These are phyloP conservation scores for Umbellularia californica DNA, from an alignment of 164 flowering plant species.

Conservation along the genomic window DNA sequence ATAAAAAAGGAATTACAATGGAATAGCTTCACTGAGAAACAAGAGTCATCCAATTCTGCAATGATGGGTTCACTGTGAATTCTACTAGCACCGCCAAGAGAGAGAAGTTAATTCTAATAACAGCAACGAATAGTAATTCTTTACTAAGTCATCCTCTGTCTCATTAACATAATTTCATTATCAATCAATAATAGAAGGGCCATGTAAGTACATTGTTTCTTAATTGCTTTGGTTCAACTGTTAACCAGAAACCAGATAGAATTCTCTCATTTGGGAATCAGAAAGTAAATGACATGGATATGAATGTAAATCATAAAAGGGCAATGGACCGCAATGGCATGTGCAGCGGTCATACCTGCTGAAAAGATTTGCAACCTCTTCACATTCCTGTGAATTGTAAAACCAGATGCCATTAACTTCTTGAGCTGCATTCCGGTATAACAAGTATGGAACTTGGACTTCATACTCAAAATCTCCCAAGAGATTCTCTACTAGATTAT, in stretches of 20 bases:
- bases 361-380: constrained; percentile 82
- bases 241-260: not conserved
- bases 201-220: too few species aligned
- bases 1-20: too few species aligned
- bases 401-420: constrained; percentile 98
- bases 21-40: too few species aligned
- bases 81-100: too few species aligned
- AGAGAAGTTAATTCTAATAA: too few species aligned
- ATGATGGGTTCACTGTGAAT: too few species aligned
- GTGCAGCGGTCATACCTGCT: constrained; percentile 41
- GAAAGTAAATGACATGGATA: not conserved
- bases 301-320: not conserved
- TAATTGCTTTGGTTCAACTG: too few species aligned
- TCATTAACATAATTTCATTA: too few species aligned
- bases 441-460: constrained; percentile 72
- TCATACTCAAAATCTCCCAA: constrained; percentile 92
- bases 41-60: too few species aligned
- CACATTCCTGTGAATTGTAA: constrained; percentile 83
- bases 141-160: too few species aligned
- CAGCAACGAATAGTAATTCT: too few species aligned
- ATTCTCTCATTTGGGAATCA: not conserved
- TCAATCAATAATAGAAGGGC: too few species aligned
- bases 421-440: constrained; percentile 79
- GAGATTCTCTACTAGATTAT: constrained; percentile 88
- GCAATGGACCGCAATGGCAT: not conserved